phyloP scores from a whole-genome alignment of 495 filamentous ascomycete genomes.

The Hypoxylon perforatum region DNA sequence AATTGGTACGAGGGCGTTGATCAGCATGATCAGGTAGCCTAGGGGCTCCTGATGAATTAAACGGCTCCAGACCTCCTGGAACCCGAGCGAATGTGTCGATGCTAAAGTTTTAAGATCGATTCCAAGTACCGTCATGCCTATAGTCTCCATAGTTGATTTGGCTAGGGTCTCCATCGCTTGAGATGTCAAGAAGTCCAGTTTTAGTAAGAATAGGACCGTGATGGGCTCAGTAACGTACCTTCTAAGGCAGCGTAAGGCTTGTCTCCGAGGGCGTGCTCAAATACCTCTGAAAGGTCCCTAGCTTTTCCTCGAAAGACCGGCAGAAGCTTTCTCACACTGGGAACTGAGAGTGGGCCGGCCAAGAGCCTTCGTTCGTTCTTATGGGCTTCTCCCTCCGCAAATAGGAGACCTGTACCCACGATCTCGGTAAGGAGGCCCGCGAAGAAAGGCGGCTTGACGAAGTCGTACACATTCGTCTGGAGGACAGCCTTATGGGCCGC shows the following conservation, averaged over 20 bases:
- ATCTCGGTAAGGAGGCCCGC: conserved; percentile 47
- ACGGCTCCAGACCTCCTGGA: conserved; percentile 37
- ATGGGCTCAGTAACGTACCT: conserved; percentile 16
- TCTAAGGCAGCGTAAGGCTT: conserved; percentile 34
- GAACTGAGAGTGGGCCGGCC: conserved; percentile 35
- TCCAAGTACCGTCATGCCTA: conserved; percentile 74
- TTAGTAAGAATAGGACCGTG: not conserved
- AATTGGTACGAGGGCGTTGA: conserved; percentile 46
- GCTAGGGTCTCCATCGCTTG: conserved; percentile 35
- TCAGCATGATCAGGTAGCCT: conserved; percentile 44
- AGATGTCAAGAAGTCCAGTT: conserved; percentile 5
- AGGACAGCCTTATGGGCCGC: conserved; percentile 50
- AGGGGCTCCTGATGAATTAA: conserved; percentile 46
- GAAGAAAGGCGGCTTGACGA: conserved; percentile 50
- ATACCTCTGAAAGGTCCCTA: conserved; percentile 9
- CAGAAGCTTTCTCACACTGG: conserved; percentile 38
- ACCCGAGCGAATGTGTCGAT: conserved; percentile 47
- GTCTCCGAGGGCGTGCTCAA: conserved; percentile 22
- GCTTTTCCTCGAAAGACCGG: conserved; percentile 38
- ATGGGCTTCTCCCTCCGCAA: conserved; percentile 49
- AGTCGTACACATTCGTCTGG: conserved; percentile 48
- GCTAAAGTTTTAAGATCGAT: conserved; percentile 70
- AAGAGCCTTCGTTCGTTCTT: conserved; percentile 45
- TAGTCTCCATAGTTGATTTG: conserved; percentile 72
- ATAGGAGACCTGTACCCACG: conserved; percentile 45